Base-by-base conservation (phyloP, 768 basidiomycete genomes). In the Mycena polygramma region DNA sequence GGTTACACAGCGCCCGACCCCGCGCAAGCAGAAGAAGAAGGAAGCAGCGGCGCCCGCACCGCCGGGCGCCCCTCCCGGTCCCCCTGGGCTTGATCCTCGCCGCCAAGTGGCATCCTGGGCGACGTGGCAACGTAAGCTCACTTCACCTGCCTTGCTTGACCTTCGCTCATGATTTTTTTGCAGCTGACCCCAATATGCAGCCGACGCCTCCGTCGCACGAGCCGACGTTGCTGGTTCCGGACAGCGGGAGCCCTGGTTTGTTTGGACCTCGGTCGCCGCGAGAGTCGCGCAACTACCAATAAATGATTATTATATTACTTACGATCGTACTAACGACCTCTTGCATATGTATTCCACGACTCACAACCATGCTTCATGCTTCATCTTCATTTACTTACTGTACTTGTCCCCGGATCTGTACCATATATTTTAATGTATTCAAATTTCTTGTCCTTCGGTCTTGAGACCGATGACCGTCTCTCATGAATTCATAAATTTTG, bases 181-280 rank as follows among this genome's bases (percentile, higher is more conserved):
- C 67, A 94, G 93, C 92, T 52, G 85, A 93, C 80, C 89, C 89
- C 9, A 76, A 73, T 45, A 76, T 84, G 49, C 84, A 79, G 24
- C 90, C 91, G 4, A 91, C 91, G 7, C 88, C 92, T n/a, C 86
- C 89, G 7, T 86, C 88, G 4, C 79, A 85, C 60, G 87, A 88
- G 66, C 85, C 92, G 22, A 89, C 87, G 20, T 80, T 92, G 14
- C 81, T 90, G 43, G 89, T 92, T 26, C 91, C 92, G 36, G 86
- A 86, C 14, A 82, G 81, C 57, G 80, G 81, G 46, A 90, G 87
- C 66, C 90, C 89, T 51, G 93, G 93, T 37, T 79, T 95, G 69
- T 95, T 95, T 76, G 94, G 94, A 39, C 93, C 94, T 49, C 85
- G 91, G 48, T 89, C 92, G n/a, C 91, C 90, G 37, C 59, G 64